Conservation (phyloP, 2,329 filamentous ascomycete species). For the Stachybotrys elegans region DNA sequence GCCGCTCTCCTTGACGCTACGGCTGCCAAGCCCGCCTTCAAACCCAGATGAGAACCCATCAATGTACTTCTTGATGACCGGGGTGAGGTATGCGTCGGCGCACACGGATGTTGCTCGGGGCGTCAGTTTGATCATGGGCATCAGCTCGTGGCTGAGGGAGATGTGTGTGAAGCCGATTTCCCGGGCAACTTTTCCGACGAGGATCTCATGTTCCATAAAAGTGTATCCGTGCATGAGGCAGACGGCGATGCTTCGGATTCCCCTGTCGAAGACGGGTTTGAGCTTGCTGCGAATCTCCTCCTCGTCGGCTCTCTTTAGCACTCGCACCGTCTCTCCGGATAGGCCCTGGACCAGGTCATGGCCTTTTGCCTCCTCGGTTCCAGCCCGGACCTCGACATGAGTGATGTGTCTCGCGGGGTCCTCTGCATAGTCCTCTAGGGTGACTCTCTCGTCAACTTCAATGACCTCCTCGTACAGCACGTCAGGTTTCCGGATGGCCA, state of each 20-base stretch:
- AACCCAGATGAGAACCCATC: slow-evolving; percentile 81
- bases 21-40: slow-evolving; percentile 70
- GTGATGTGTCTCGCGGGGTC: slow-evolving; percentile 62
- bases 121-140: slow-evolving; percentile 41
- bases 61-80: slow-evolving; percentile 35
- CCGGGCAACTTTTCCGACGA: slow-evolving; percentile 69
- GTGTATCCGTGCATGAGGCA: slow-evolving; percentile 92
- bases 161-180: slow-evolving; percentile 75
- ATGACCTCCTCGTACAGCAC: slow-evolving; percentile 80
- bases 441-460: slow-evolving; percentile 89
- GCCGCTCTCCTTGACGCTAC: slow-evolving; percentile 63
- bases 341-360: slow-evolving; percentile 63
- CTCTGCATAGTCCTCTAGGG: slow-evolving; percentile 86
- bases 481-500: slow-evolving; percentile 82
- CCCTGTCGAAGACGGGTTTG: slow-evolving; percentile 56
- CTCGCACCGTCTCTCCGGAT: slow-evolving; percentile 64
- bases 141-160: slow-evolving; percentile 43
- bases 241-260: slow-evolving; percentile 78
- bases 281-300: slow-evolving; percentile 52
- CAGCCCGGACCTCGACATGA: slow-evolving; percentile 48
- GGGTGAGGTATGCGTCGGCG: slow-evolving; percentile 39
- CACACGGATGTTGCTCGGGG: slow-evolving; percentile 37
- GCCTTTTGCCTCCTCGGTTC: slow-evolving; percentile 39
- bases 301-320: slow-evolving; percentile 55
- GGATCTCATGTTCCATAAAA: slow-evolving; percentile 77